Evolutionary conservation across 1,139 yeast genomes (phyloP).

Genomic region (Pichia sp.): DNA sequence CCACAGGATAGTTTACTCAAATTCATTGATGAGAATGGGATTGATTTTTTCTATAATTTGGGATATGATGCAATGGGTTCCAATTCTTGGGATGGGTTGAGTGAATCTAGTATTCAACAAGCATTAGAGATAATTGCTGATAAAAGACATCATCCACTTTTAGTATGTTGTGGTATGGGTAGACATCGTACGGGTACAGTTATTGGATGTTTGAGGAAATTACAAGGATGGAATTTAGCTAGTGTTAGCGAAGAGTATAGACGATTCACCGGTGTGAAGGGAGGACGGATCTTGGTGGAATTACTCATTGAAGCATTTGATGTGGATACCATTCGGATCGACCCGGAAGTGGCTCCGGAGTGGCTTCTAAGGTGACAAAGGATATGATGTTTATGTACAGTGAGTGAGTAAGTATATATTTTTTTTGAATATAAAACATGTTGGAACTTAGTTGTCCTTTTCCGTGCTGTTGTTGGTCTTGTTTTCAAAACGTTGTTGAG

Average conservation of each 20-base stretch:
- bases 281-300: constrained; percentile 88
- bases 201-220: constrained; percentile 80
- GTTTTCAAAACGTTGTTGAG: constrained; percentile 37
- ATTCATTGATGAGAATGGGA: constrained; percentile 67
- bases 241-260: constrained; percentile 91
- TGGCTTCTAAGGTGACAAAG: constrained; percentile 30
- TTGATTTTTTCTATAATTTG: constrained; percentile 50
- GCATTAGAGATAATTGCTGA: constrained; percentile 73
- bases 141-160: constrained; percentile 67
- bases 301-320: constrained; percentile 82
- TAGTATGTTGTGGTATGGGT: constrained; percentile 98
- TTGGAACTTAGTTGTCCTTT: constrained; percentile 1
- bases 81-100: constrained; percentile 96
- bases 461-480: neutral
- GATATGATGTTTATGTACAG: neutral
- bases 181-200: constrained; percentile 95
- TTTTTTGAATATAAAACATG: neutral
- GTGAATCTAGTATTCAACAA: constrained; percentile 70
- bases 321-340: constrained; percentile 44
- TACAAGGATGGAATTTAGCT: constrained; percentile 95
- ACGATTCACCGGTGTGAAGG: constrained; percentile 85
- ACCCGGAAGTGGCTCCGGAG: constrained; percentile 42
- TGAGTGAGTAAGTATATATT: too few relatives aligned
- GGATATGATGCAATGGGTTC: constrained; percentile 66
- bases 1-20: constrained; percentile 84